These are phyloP conservation scores for Saccharomyces uvarum DNA, from an alignment of 1,139 yeast species.

Conservation along the genomic window DNA sequence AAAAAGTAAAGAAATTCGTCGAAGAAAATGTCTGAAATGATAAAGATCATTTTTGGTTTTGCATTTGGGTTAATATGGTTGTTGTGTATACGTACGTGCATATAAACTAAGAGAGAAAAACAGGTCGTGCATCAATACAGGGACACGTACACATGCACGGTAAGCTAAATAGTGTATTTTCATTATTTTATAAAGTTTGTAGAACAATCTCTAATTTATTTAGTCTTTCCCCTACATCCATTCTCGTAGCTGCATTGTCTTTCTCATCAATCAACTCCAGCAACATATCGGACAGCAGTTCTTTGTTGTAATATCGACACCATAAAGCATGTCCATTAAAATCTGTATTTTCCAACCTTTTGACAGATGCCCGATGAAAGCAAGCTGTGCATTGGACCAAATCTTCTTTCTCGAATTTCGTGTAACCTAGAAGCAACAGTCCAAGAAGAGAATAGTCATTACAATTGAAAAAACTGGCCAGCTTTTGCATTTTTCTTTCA, in stretches of 20 bases:
- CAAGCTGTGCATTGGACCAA: slow-evolving; percentile 14
- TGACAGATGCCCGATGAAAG: slow-evolving; percentile 9
- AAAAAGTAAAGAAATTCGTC: slow-evolving; percentile 26
- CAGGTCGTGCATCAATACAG: not conserved
- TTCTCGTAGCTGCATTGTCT: not conserved
- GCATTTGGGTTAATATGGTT: not conserved
- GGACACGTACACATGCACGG: not conserved
- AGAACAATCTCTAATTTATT: slow-evolving; percentile 4
- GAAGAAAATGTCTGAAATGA: slow-evolving; percentile 5
- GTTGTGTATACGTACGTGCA: not conserved
- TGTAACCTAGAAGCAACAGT: slow-evolving; percentile 9
- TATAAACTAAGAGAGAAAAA: not conserved
- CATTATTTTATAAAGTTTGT: slow-evolving; percentile 3
- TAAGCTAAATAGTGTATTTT: not conserved
- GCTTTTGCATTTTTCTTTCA: not conserved
- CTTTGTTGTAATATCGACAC: slow-evolving; percentile 17
- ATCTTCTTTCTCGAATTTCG: slow-evolving; percentile 2
- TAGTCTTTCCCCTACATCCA: slow-evolving; percentile 4
- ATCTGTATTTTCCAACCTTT: slow-evolving; percentile 6
- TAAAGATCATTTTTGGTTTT: not conserved
- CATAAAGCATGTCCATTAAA: slow-evolving; percentile 15
- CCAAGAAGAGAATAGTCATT: slow-evolving; percentile 3
- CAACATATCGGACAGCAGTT: slow-evolving; percentile 7
- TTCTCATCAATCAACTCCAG: not conserved
- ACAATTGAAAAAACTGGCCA: slow-evolving; percentile 6